phyloP scores from a whole-genome alignment of 306 rosid species.

The Dalbergia oliveri region DNA sequence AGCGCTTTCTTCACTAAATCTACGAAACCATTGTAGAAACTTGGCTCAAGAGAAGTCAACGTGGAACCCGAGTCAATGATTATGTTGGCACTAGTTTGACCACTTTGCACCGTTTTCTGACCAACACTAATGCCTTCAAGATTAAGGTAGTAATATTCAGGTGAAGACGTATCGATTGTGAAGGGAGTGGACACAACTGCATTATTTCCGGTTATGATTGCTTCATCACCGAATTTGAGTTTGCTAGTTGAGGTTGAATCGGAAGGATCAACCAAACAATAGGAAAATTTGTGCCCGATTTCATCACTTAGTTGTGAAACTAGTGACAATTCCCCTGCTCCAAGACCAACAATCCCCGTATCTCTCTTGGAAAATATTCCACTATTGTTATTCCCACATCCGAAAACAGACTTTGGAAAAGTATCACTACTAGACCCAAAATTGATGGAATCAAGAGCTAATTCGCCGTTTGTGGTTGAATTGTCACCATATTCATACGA shows the following conservation, averaged over 20 bases:
- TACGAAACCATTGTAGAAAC: neutral
- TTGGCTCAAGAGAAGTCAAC: neutral
- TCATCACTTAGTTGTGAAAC: conserved; percentile 24
- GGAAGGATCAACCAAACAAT: conserved; percentile 30
- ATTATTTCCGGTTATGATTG: neutral
- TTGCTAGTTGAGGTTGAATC: neutral
- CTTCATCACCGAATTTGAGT: conserved; percentile 10
- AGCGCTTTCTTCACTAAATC: conserved; percentile 4
- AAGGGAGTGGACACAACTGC: neutral
- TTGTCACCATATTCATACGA: neutral
- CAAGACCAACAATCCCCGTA: conserved; percentile 41
- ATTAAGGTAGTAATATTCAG: neutral
- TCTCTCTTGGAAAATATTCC: neutral
- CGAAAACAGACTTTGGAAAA: conserved; percentile 10
- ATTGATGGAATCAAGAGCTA: neutral
- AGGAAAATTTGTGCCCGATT: conserved; percentile 29
- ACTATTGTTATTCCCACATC: conserved; percentile 25
- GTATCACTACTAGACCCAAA: neutral
- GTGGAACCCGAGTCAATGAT: conserved; percentile 33
- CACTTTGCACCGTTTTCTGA: neutral
- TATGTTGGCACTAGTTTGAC: conserved; percentile 28
- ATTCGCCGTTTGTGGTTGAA: neutral
- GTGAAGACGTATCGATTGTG: neutral
- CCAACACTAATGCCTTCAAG: conserved; percentile 29
- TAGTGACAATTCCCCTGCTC: conserved; percentile 37